Evolutionary conservation across 2,329 filamentous ascomycete genomes (phyloP), one percentile per base, ranked within the genome.

Genomic region (Tolypocladium guangdongense): DNA sequence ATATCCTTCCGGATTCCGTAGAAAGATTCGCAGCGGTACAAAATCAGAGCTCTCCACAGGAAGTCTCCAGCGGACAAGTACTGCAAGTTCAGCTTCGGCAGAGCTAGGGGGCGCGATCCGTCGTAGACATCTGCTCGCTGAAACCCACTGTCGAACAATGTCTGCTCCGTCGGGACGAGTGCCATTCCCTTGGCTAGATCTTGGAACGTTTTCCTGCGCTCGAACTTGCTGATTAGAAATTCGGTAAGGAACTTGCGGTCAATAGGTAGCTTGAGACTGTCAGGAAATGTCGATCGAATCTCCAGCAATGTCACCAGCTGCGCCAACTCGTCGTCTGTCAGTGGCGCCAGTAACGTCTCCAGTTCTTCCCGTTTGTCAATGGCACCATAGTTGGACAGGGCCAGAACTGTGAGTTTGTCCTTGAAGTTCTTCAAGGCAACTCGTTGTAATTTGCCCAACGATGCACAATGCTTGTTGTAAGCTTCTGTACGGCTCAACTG

Each of bases 51-150:
- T 57, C 95, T 82, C 90, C 91, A 99, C n/a, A 99, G 73, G 62
- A 99, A 99, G 68, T 99, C 93, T 3, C 90, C 90, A 50, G 96
- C 83, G 3, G 91, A 95, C 16, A 99, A 77, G 68, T 99, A 99
- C 65, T 99, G 93, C 32, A 99, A 74, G 62, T 96, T 99, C 47
- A 97, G 72, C 67, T 99, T 99, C 3, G 93, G 93, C 45, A 99
- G 83, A 3, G 93, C 89, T 54, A 99, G 76, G 6, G 93, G 91
- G 49, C 82, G 82, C 27, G 89, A 90, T 30, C 91, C 91, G 66
- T 96, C 86, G 62, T 96, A 97, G 8, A 77, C 78, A 62, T 96
- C 91, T 54, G 92, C 92, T 54, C 90, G 82, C 53, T 91, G 71
- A 52, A 96, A 80, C 30, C 83, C 82, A 50, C 78, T 77, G 55